A percentile compares a stretch with the other conserved stretches of the same genome.
Conservation (phyloP, 2,329 filamentous ascomycete species). For the Aspergillus awamori region DNA sequence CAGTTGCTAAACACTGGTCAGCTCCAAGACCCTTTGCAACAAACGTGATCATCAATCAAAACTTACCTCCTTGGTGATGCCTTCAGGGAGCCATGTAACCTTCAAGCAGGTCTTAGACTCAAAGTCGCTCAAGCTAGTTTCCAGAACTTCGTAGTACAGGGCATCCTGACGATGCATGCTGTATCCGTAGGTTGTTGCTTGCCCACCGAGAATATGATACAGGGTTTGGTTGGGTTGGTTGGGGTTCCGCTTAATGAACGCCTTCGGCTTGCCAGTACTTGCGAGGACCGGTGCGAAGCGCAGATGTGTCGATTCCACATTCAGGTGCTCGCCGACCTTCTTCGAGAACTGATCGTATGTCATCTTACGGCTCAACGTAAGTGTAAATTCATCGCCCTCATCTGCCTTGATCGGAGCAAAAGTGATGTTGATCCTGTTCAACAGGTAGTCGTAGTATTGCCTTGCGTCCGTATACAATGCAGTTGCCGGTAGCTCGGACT, state of each 20-base stretch:
- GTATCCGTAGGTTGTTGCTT: constrained; percentile 71
- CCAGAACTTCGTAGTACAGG: constrained; percentile 88
- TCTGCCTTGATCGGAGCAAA: constrained; percentile 67
- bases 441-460: constrained; percentile 89
- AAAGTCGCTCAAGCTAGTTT: constrained; percentile 89
- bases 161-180: constrained; percentile 71
- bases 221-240: constrained; percentile 72
- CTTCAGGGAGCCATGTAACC: constrained; percentile 82
- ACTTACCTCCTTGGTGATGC: constrained; percentile 82
- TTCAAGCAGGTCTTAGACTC: constrained; percentile 90
- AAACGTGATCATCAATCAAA: neutral
- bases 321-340: constrained; percentile 77
- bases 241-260: constrained; percentile 72
- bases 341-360: constrained; percentile 84
- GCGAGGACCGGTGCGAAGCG: constrained; percentile 87
- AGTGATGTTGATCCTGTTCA: constrained; percentile 77
- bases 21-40: neutral
- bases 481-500: constrained; percentile 42
- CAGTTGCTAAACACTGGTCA: constrained; percentile 60
- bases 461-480: constrained; percentile 68
- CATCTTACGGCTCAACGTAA: constrained; percentile 84
- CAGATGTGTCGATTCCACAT: constrained; percentile 80
- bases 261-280: constrained; percentile 74
- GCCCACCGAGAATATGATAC: constrained; percentile 74
- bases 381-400: constrained; percentile 68